A percentile compares a stretch with the other conserved stretches of the same genome.
Conservation (phyloP, 768 basidiomycete genomes). For the Holtermannia corniformis region DNA sequence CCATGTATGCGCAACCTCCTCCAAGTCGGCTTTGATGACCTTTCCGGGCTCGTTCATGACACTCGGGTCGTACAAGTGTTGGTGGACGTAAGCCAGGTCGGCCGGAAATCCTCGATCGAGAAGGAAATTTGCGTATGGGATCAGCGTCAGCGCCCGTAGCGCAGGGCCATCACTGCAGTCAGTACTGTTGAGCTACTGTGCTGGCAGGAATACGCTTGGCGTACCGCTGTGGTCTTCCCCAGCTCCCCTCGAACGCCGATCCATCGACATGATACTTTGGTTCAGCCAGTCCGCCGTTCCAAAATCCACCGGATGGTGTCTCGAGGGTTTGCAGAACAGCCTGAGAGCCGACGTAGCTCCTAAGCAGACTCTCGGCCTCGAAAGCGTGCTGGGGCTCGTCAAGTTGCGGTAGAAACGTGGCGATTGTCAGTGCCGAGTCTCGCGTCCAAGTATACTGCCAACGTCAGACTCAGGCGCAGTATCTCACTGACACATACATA, state of each 20-base stretch:
- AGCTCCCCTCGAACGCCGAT: slow-evolving; percentile 28
- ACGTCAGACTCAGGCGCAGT: neutral
- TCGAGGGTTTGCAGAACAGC: slow-evolving; percentile 23
- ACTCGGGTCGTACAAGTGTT: slow-evolving; percentile 26
- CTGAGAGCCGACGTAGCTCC: slow-evolving; percentile 32
- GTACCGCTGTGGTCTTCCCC: slow-evolving; percentile 41
- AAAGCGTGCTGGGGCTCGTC: slow-evolving; percentile 1
- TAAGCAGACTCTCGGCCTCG: slow-evolving; percentile 22
- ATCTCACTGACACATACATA: slow-evolving; percentile 17
- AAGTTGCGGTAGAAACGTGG: slow-evolving; percentile 23
- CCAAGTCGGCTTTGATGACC: slow-evolving; percentile 41
- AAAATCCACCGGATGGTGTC: slow-evolving; percentile 34
- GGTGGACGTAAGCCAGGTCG: slow-evolving; percentile 26
- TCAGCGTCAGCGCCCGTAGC: slow-evolving; percentile 34
- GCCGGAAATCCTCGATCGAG: slow-evolving; percentile 26
- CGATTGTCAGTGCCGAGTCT: slow-evolving; percentile 34
- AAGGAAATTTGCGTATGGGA: slow-evolving; percentile 37
- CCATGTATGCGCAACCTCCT: slow-evolving; percentile 38
- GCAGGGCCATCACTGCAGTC: slow-evolving; percentile 39
- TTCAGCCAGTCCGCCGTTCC: slow-evolving; percentile 38
- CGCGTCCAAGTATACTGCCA: slow-evolving; percentile 37
- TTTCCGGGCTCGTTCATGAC: slow-evolving; percentile 13
- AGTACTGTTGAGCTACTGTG: neutral
- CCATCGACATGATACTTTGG: slow-evolving; percentile 40
- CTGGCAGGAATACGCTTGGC: slow-evolving; percentile 5